A percentile compares a stretch with the other conserved stretches of the same genome.
Evolutionary conservation across 768 basidiomycete species (phyloP).

Genomic region (Kwoniella newhampshirensis): DNA sequence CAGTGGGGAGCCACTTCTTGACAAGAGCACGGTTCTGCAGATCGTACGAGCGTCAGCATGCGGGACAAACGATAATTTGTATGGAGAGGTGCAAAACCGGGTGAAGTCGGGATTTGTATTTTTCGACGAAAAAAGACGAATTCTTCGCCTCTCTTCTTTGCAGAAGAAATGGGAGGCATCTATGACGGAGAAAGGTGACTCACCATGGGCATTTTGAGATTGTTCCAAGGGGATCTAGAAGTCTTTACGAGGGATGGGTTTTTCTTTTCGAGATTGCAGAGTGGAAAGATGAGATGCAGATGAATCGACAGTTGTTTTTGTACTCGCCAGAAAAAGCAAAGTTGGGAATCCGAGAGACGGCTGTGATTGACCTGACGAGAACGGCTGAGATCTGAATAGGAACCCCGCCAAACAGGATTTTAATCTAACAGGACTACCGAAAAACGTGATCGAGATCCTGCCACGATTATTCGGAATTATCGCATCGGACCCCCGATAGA

Average conservation of each 20-base stretch:
- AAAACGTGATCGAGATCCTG: too few species aligned
- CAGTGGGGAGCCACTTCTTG: constrained; percentile 68
- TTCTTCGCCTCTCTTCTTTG: not conserved
- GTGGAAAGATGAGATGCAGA: constrained; percentile 1
- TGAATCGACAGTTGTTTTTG: constrained; percentile 5
- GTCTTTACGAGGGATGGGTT: not conserved
- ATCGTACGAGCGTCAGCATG: not conserved
- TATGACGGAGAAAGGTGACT: constrained; percentile 5
- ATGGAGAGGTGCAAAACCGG: too few species aligned
- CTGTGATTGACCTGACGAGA: too few species aligned
- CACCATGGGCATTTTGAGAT: constrained; percentile 18
- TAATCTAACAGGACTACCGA: too few species aligned
- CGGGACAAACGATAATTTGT: not conserved
- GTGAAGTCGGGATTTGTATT: constrained; percentile 16
- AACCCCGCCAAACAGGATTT: too few species aligned
- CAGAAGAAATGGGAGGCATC: not conserved
- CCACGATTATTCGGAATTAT: too few species aligned
- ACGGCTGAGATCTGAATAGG: too few species aligned
- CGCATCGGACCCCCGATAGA: too few species aligned
- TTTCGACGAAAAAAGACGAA: constrained; percentile 1
- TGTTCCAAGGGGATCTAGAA: not conserved
- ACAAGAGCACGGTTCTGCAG: constrained; percentile 14
- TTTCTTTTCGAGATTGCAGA: constrained; percentile 1
- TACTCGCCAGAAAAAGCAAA: not conserved
- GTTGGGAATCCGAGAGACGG: not conserved